Percentiles rank a stretch among this genome's conserved stretches.
phyloP scores from a whole-genome alignment of 2,329 filamentous ascomycete species.

The Clonostachys solani region DNA sequence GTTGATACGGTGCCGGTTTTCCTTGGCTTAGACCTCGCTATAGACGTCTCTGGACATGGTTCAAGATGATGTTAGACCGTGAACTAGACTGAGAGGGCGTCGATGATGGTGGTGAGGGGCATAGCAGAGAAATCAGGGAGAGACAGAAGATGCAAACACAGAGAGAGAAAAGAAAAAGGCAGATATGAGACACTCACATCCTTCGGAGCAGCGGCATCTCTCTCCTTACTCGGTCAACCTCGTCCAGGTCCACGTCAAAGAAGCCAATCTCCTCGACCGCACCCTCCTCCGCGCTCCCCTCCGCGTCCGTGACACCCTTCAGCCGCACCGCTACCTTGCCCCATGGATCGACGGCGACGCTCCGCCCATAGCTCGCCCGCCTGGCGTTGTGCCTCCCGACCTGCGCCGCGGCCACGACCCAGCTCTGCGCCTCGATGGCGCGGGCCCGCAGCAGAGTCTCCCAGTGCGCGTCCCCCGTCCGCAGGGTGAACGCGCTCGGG shows the following conservation, averaged over 20 bases:
- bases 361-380: constrained; percentile 79
- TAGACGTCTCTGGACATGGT: constrained; percentile 2
- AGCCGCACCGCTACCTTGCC: constrained; percentile 67
- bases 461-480: constrained; percentile 86
- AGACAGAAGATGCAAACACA: constrained; percentile 2
- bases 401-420: constrained; percentile 84
- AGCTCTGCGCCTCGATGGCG: constrained; percentile 86
- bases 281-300: constrained; percentile 31
- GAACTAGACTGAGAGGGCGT: background rate
- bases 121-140: constrained; percentile 3
- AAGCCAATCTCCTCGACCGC: constrained; percentile 43
- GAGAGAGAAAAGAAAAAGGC: background rate
- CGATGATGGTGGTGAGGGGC: constrained; percentile 1
- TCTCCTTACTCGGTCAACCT: constrained; percentile 41
- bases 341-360: constrained; percentile 85
- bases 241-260: constrained; percentile 46
- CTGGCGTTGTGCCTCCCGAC: constrained; percentile 67
- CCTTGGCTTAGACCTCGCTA: background rate
- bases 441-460: constrained; percentile 71
- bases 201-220: constrained; percentile 49
- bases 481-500: constrained; percentile 85
- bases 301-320: constrained; percentile 45
- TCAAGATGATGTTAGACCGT: background rate
- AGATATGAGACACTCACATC: constrained; percentile 33
- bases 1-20: no score